A percentile compares a stretch with the other conserved stretches of the same genome.
phyloP scores from a whole-genome alignment of 2,329 filamentous ascomycete species.

The Macroventuria anomochaeta region DNA sequence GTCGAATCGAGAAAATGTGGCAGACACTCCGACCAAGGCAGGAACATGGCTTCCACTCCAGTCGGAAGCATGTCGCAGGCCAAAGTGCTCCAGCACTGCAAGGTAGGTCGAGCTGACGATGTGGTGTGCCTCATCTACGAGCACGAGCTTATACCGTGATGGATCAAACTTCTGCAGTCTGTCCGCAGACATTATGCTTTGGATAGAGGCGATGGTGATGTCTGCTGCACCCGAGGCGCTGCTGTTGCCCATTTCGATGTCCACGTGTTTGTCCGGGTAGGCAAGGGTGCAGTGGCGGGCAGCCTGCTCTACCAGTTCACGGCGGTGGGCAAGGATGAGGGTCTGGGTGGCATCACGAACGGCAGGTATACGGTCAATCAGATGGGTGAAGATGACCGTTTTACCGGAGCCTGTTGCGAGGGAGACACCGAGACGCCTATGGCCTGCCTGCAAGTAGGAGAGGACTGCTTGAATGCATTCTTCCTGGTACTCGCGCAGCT shows the following conservation, averaged over 20 bases:
- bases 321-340: slow-evolving; percentile 88
- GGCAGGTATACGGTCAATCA: slow-evolving; percentile 78
- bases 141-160: slow-evolving; percentile 79
- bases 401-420: slow-evolving; percentile 89
- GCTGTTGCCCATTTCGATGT: slow-evolving; percentile 87
- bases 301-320: slow-evolving; percentile 94
- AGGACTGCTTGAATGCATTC: slow-evolving; percentile 88
- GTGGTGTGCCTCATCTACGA: slow-evolving; percentile 97
- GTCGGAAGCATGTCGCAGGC: slow-evolving; percentile 62
- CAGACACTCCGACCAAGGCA: slow-evolving; percentile 86
- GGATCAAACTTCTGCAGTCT: slow-evolving; percentile 86
- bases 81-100: slow-evolving; percentile 77
- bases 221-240: slow-evolving; percentile 82
- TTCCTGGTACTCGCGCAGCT: slow-evolving; percentile 82
- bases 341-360: slow-evolving; percentile 71
- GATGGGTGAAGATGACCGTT: slow-evolving; percentile 95
- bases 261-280: slow-evolving; percentile 81
- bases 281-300: slow-evolving; percentile 80
- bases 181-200: slow-evolving; percentile 78
- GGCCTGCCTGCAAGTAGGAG: slow-evolving; percentile 69
- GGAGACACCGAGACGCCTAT: slow-evolving; percentile 82
- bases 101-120: slow-evolving; percentile 87
- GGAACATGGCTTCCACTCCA: slow-evolving; percentile 38
- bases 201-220: slow-evolving; percentile 90
- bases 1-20: slow-evolving; percentile 79